Base-by-base conservation (phyloP, 1,139 yeast species). In the Kazachstania sp. region DNA sequence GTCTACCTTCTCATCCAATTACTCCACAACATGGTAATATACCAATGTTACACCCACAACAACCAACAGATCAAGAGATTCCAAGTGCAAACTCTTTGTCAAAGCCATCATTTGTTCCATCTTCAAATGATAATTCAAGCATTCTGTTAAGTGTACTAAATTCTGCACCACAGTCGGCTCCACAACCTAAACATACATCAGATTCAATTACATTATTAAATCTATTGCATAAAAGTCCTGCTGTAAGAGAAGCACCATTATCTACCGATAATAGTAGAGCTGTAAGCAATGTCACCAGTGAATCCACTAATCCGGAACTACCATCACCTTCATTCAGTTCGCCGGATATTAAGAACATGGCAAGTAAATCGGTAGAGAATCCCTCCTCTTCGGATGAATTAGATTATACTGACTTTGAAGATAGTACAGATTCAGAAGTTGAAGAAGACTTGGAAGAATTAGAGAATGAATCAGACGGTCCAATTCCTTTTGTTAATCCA, bases 41-140 rank as follows among this genome's bases (percentile, higher is more conserved):
- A 5, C 43, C 42, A 32, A 26, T 18, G 47, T 40, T 48, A 48
- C 31, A 42, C 43, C 53, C 34, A 13, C 46, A 38, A 32, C 51
- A 38, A 47, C 52, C 39, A 40, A 45, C 34, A 12, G 55, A 52
- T 41, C 50, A 49, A 18, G 47, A 55, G 43, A 70, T 69, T 29
- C 80, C 80, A 31, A 69, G 69, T 39, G 73, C 78, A 3, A 72
- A 69, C 19, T 60, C 71, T 5, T 65, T 75, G 38, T 69, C 70
- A 41, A 75, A 70, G 54, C 71, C 72, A 36, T 74, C 77, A 2
- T 60, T 67, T 38, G 63, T 54, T 12, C 37, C 31, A 26, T 30
- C 43, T 4, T 31, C 37, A 1, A 19, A 32, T 32, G 43, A 32
- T 0, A 71, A 70, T 49, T 74, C 78, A 6, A 70, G 70, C 48